Evolutionary conservation across 352 stramenopile genomes (phyloP).

Genomic region (Phytophthora tentaculata): DNA sequence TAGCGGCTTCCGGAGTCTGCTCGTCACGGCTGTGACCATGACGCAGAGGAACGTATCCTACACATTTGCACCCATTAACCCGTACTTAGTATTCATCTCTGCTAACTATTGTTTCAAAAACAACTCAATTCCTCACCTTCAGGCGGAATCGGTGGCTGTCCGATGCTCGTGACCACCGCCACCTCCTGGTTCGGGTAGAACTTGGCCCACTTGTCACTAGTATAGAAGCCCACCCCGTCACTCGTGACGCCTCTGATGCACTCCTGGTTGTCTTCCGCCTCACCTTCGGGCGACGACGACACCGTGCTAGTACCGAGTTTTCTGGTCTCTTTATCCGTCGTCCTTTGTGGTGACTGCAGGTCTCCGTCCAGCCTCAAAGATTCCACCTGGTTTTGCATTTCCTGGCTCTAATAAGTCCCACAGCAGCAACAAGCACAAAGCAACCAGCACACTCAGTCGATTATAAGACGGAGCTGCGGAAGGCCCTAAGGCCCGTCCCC

Average conservation of each 20-base stretch:
- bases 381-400: constrained; percentile 44
- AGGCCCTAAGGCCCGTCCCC: not conserved
- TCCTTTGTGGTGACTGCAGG: constrained; percentile 5
- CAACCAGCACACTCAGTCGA: constrained; percentile 15
- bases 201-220: constrained; percentile 56
- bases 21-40: constrained; percentile 45
- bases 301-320: constrained; percentile 2
- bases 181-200: constrained; percentile 66
- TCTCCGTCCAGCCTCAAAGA: constrained; percentile 21
- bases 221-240: constrained; percentile 40
- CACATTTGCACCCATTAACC: constrained; percentile 10
- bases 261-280: constrained; percentile 13
- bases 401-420: constrained; percentile 27
- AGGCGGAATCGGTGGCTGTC: constrained; percentile 58
- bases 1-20: constrained; percentile 14
- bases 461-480: constrained; percentile 5
- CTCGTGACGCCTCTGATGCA: constrained; percentile 20
- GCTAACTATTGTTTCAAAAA: not conserved
- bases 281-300: constrained; percentile 2
- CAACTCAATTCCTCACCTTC: constrained; percentile 39
- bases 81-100: no score
- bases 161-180: constrained; percentile 61
- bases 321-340: not conserved
- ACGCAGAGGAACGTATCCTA: constrained; percentile 69
- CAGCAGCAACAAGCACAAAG: constrained; percentile 12